Evolutionary conservation across 805 yeast species (phyloP), one percentile per base, ranked within the genome.

Genomic region (Kregervanrija fluxuum): DNA sequence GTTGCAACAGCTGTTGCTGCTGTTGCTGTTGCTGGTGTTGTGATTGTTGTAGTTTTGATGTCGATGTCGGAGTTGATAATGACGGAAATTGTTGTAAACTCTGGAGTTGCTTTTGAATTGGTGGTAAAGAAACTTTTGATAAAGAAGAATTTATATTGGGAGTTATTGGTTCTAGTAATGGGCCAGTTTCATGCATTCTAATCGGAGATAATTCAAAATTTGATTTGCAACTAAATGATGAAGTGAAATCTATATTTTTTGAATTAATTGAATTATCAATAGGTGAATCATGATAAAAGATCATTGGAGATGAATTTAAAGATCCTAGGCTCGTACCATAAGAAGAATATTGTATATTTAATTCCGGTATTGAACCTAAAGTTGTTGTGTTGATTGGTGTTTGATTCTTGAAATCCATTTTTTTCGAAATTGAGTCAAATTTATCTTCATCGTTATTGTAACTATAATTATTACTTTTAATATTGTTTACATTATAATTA

Each of bases 181-280:
- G 85, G 1, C 85, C 86, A 3, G 83, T 75, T 46, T 77, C 82
- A 45, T 70, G 69, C 5, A 74, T 66, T 49, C 77, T 69, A 38
- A 78, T 56, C 8, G 87, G 87, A 17, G 82, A 77, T 15, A 81
- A 60, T 54, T 81, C 86, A 49, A 80, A 71, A 54, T 75, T 80
- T 22, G 83, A 77, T 51, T 71, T 75, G 53, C 84, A 78, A 57
- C 82, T 79, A 61, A 81, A 81, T 11, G 84, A 77, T 17, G 84
- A 79, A 3, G 85, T 76, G 55, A 77, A 77, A 9, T 78, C 73
- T 38, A 73, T 59, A 50, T 65, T 64, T 40, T 44, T 35, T 1
- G 51, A 22, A 52, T 40, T 13, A 48, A 55, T 37, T 43, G 55
- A 35, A 43, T 48, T 35, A 51, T 53, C 54, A 13, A 48, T 48